Evolutionary conservation across 2,329 filamentous ascomycete genomes (phyloP), one percentile per base, ranked within the genome.

Genomic region (Trichophyton rubrum): DNA sequence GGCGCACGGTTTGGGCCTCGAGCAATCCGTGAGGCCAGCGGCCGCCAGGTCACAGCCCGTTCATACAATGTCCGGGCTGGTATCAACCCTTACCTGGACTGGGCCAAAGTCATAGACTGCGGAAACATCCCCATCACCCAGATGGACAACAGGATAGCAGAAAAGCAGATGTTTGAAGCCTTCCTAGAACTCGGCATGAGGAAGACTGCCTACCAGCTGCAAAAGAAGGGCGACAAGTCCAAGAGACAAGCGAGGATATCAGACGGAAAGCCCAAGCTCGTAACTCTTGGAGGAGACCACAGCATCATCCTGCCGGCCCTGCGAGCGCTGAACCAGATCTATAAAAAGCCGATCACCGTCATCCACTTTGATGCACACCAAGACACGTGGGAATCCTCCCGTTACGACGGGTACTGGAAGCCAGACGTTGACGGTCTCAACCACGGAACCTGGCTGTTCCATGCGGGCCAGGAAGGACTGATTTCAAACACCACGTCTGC

Each of bases 361-460:
- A 75, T 90, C 62, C 87, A 90, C 71, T 90, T 90, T 72, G 87
- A 90, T 68, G 84, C 79, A 1, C 89, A 95, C 71, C 80, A 93
- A 1, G 89, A 93, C 70, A 93, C 89, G 1, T 93, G 89, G 89
- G 85, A 92, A 70, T 88, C 89, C 1, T 82, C 73, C 38, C 74
- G 89, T 66, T 95, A 95, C 73, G 55, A 38, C n/a, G 88, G 89
- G 0, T 84, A 85, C 60, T 96, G 90, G 90, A 73, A 78, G 5
- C 81, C 80, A 2, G 80, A 83, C 62, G 87, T 89, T 71, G 81
- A 83, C 1, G 82, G 86, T 66, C 93, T 95, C 77, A 95, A 86
- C 69, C 90, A 96, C 73, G 90, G 91, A 3, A 89, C 84, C 66
- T 93, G 95, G 85, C 95, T 95, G 79, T 92, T 89, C 87, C 82